Base-by-base conservation (phyloP, 345 rosid species). In the Euphorbia peplus region DNA sequence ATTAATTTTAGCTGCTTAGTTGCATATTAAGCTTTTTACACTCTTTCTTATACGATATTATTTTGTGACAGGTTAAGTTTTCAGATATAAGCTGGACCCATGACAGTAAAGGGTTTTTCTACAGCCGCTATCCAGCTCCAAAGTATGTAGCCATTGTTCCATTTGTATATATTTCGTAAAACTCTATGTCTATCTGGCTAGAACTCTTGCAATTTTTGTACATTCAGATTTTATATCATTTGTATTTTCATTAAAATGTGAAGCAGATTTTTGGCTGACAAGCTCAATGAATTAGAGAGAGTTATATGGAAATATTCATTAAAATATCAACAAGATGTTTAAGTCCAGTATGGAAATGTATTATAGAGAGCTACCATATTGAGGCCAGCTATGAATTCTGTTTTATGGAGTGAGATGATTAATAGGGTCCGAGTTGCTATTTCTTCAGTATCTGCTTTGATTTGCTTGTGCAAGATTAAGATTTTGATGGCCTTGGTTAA, bases 31-130 rank as follows among this genome's bases (percentile, higher is more conserved):
- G 37, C 37, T 6, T 32, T 32, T 32, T 32, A 32, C 3, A 32
- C 19, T 37, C 67, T 12, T 2, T 41, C 16, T 15, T 46, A 21
- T 69, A 21, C 35, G 1, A 18, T 3, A 28, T n/a, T 35, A n/a
- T 28, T 29, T 12, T 74, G 57, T 56, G 56, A 41, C 88, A 90
- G 97, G 86, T 81, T 46, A 95, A 95, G 81, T 95, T 95, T 82
- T 67, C 91, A 1, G 72, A 83, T 21, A 88, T 92, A 67, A 81
- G 81, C 69, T 95, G 98, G 99, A 92, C 98, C n/a, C 93, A 86
- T 69, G 98, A 91, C 66, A 69, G 77, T 70, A 85, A 82, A 78
- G 97, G 98, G 0, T 95, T 95, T 72, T 95, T 95, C 89, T 95
- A 95, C 67, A 66, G 93, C 79, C 97, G 98, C 14, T 92, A 84